Percentiles rank a stretch among this genome's conserved stretches.
Conservation (phyloP, 495 filamentous ascomycete genomes). For the Podospora bellae-mahoneyi region DNA sequence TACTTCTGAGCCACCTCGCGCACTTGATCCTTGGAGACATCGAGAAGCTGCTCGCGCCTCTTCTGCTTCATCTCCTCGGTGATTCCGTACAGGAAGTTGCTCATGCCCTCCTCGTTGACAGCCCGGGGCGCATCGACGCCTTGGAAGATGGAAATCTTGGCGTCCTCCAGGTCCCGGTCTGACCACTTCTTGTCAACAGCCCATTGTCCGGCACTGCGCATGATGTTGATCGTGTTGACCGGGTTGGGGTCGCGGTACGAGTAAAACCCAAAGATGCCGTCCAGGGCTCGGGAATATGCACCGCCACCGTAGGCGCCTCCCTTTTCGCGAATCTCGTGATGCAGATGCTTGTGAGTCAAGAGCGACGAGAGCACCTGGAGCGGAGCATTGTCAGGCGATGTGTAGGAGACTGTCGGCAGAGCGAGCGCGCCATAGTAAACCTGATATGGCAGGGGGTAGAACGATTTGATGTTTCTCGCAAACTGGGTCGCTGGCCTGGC, state of each 20-base stretch:
- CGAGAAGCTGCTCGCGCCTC: constrained; percentile 79
- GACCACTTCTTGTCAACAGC: constrained; percentile 83
- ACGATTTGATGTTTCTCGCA: constrained; percentile 59
- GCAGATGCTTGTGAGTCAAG: constrained; percentile 93
- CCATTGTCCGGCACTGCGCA: constrained; percentile 77
- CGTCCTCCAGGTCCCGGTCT: constrained; percentile 85
- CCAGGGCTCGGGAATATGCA: constrained; percentile 72
- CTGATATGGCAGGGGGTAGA: constrained; percentile 94
- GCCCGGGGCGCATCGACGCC: constrained; percentile 86
- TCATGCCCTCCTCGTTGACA: constrained; percentile 85
- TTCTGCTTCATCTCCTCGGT: constrained; percentile 85
- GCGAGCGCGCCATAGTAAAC: constrained; percentile 87
- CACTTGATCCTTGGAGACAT: constrained; percentile 79
- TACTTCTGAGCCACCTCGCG: constrained; percentile 76
- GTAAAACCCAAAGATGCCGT: constrained; percentile 89
- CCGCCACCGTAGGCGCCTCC: constrained; percentile 94
- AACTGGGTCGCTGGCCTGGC: constrained; percentile 31
- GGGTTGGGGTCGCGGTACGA: constrained; percentile 98
- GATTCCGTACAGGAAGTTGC: constrained; percentile 77
- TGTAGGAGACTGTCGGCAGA: constrained; percentile 82
- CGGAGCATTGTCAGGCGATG: constrained; percentile 65
- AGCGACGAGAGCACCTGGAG: constrained; percentile 88
- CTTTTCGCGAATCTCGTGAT: constrained; percentile 97
- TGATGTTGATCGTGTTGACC: constrained; percentile 78
- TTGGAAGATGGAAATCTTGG: constrained; percentile 93